Base-by-base conservation (phyloP, 2,329 filamentous ascomycete species). In the Sporothrix phasma region DNA sequence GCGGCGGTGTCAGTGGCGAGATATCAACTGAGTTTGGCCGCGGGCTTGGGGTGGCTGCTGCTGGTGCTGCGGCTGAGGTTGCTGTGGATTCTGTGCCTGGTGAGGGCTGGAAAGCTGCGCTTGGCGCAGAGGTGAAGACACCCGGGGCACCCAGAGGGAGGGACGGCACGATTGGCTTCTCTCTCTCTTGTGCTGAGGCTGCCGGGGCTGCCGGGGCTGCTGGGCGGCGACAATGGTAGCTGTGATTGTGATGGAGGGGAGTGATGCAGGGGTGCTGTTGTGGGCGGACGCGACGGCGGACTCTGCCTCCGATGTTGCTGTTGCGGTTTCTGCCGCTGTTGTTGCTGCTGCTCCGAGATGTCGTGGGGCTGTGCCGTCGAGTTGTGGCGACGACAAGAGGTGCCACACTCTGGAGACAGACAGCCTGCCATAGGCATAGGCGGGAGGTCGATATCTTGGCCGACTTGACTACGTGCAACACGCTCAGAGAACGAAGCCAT, bases 81-180 rank as follows among this genome's bases (percentile, higher is more conserved):
- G 24, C 11, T 45, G 24, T 17, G 26, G 56, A 5, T 24, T 6
- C 24, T 26, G 56, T 10, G 24, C 17, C 39, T 59, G 39, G 7
- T 45, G 19, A 2, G 61, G 61, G 24, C 60, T 62, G 6, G 49
- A 39, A 11, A 31, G 24, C 7, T 63, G 49, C 10, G 49, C 41
- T 58, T 66, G 64, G 3, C 64, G 64, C 19, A 64, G 51, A 1
- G 64, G 64, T 4, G 64, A 64, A 8, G 64, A 49, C 1, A 51
- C 8, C 41, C 26, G 59, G 6, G 64, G 64, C 17, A 51, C 37
- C 61, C 54, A 63, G 8, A 54, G 47, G 8, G 61, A 41, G 1
- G 64, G 56, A 7, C 15, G 53, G n/a, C 53, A 53, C 1, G 22
- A 1, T 26, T 29, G 60, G 2, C 37, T 56, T 43, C 39, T 59